phyloP scores from a whole-genome alignment of 345 rosid species.

The Pistacia integerrima region DNA sequence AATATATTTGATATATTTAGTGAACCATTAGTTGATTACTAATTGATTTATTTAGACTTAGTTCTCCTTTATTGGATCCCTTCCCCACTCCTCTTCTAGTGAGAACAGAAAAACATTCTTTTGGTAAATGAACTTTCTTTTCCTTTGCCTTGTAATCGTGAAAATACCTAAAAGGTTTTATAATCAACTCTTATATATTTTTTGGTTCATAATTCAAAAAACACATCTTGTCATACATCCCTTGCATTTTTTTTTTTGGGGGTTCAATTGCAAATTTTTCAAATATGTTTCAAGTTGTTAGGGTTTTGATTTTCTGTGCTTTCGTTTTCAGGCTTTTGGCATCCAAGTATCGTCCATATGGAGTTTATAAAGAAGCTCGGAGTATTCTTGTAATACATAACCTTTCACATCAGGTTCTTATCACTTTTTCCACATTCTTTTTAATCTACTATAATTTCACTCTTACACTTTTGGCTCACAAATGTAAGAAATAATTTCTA shows the following conservation, averaged over 20 bases:
- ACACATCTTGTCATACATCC: no score
- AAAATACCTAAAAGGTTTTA: background rate
- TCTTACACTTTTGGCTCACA: background rate
- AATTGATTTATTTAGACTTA: background rate
- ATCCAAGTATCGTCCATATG: constrained; percentile 77
- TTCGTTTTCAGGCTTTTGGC: constrained; percentile 72
- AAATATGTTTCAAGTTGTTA: background rate
- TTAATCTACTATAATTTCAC: background rate
- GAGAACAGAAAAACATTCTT: background rate
- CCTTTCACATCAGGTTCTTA: constrained; percentile 88
- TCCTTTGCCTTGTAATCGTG: background rate
- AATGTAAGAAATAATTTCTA: background rate
- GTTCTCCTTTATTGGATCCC: background rate
- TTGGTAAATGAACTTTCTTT: background rate
- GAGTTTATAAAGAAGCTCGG: constrained; percentile 91
- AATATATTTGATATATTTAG: constrained; percentile 4
- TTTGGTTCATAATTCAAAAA: no score
- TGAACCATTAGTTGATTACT: background rate
- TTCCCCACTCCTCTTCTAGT: background rate
- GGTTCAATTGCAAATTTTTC: background rate
- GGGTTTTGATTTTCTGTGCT: background rate
- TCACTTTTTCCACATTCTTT: constrained; percentile 11
- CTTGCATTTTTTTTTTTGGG: no score
- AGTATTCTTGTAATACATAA: constrained; percentile 83
- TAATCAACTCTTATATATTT: background rate